Evolutionary conservation across 257 asterid genomes (phyloP).

Genomic region (Linaria vulgaris): DNA sequence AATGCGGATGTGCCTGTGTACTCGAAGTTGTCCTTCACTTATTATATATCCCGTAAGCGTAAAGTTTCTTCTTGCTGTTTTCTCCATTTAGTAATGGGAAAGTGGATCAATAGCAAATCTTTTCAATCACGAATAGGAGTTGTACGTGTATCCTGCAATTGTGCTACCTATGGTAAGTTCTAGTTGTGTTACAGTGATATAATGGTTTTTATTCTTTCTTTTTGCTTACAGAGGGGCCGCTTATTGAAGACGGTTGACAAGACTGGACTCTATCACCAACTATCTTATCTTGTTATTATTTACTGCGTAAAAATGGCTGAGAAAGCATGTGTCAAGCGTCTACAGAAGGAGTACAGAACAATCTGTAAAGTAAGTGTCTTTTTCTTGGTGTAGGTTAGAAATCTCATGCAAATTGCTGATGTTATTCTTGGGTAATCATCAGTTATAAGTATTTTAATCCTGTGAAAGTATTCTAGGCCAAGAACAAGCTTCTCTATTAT

Average conservation of each 20-base stretch:
- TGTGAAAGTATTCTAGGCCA: neutral
- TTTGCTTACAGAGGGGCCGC: conserved; percentile 28
- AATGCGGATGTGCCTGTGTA: neutral
- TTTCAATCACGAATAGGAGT: conserved; percentile 5
- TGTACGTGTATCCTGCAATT: neutral
- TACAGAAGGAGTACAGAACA: conserved; percentile 94
- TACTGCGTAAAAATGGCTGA: conserved; percentile 57
- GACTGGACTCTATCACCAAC: conserved; percentile 25
- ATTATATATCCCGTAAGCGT: neutral
- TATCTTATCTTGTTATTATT: conserved; percentile 1
- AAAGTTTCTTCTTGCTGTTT: conserved; percentile 8
- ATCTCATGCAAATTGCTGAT: conserved; percentile 18
- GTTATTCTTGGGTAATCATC: conserved; percentile 10
- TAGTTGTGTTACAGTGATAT: no score
- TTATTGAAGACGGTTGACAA: conserved; percentile 24
- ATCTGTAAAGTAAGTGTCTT: conserved; percentile 74
- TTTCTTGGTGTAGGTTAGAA: conserved; percentile 19
- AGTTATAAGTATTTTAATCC: neutral
- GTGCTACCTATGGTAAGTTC: neutral
- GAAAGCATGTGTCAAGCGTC: conserved; percentile 88
- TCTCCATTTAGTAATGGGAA: conserved; percentile 14
- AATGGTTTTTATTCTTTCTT: no score
- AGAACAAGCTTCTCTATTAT: conserved; percentile 5
- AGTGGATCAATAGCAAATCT: neutral
- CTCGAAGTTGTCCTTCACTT: neutral